phyloP scores from a whole-genome alignment of 805 yeast genomes.

The Yamadazyma paraphyllophila region DNA sequence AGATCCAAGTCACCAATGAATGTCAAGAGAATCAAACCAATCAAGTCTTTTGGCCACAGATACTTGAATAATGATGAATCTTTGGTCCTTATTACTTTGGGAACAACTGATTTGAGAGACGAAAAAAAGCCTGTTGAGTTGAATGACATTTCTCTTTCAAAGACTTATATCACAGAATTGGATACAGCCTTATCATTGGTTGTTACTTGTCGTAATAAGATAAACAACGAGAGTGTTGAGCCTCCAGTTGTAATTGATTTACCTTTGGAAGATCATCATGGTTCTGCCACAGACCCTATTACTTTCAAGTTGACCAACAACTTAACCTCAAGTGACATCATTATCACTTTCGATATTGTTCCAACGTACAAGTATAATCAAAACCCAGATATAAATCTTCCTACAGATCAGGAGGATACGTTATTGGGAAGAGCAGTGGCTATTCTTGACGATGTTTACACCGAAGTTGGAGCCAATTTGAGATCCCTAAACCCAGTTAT shows the following conservation, averaged over 20 bases:
- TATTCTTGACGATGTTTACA: constrained; percentile 55
- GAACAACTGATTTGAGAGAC: constrained; percentile 77
- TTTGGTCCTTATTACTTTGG: constrained; percentile 76
- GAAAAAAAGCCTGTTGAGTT: constrained; percentile 59
- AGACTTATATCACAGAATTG: constrained; percentile 75
- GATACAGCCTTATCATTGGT: constrained; percentile 84
- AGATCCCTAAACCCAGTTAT: constrained; percentile 64
- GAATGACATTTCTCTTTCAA: constrained; percentile 66
- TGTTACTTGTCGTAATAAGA: constrained; percentile 42
- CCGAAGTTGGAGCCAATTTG: constrained; percentile 66
- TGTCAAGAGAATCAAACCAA: constrained; percentile 43
- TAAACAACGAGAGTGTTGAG: constrained; percentile 34
- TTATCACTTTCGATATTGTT: constrained; percentile 77
- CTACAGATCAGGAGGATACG: constrained; percentile 18
- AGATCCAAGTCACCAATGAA: constrained; percentile 23
- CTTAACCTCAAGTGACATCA: constrained; percentile 49
- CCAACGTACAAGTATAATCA: constrained; percentile 69
- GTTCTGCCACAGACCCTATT: constrained; percentile 69
- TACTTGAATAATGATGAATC: constrained; percentile 64
- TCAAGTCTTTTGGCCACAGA: constrained; percentile 84
- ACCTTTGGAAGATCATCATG: constrained; percentile 78
- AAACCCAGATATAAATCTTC: constrained; percentile 4
- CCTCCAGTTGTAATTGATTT: constrained; percentile 68
- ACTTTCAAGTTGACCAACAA: constrained; percentile 57
- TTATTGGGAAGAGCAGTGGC: constrained; percentile 85